phyloP scores from a whole-genome alignment of 108 stramenopile species.

The Pseudonitzschia pungens region DNA sequence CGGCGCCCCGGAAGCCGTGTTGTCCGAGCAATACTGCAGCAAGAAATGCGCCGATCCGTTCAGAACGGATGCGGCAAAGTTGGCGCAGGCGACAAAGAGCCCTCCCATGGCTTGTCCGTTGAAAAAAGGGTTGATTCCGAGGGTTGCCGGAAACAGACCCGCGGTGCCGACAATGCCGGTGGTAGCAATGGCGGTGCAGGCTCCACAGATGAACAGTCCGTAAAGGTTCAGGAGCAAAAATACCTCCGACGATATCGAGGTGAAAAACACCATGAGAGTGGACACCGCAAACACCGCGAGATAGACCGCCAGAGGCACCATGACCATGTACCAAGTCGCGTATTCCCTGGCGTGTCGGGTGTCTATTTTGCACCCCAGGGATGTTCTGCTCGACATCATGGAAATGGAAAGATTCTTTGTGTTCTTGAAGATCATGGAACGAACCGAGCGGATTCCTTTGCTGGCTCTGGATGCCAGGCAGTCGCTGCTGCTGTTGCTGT shows the following conservation, averaged over 20 bases:
- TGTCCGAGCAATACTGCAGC: conserved; percentile 7
- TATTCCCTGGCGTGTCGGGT: not conserved
- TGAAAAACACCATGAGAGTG: conserved; percentile 31
- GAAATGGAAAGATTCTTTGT: conserved; percentile 2
- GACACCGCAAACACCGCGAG: conserved; percentile 45
- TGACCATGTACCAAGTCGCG: conserved; percentile 36
- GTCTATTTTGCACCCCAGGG: not conserved
- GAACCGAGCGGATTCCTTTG: not conserved
- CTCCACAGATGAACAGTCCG: conserved; percentile 40
- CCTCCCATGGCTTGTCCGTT: conserved; percentile 56
- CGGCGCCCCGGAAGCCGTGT: not conserved
- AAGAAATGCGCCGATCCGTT: not conserved
- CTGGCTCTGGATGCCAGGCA: not conserved
- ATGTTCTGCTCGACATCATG: conserved; percentile 7
- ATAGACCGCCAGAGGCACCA: conserved; percentile 47
- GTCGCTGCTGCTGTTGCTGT: conserved; percentile 1
- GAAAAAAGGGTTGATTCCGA: conserved; percentile 47
- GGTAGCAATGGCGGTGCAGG: conserved; percentile 33
- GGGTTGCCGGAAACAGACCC: conserved; percentile 10
- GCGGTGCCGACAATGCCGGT: conserved; percentile 56
- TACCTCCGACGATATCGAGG: conserved; percentile 4
- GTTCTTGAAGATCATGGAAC: not conserved
- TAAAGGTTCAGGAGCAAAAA: conserved; percentile 29
- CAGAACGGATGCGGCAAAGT: conserved; percentile 24
- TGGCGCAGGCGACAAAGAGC: conserved; percentile 32